Conservation (phyloP, 225 moss, liverwort and hornwort species). For the Neckera pumila region DNA sequence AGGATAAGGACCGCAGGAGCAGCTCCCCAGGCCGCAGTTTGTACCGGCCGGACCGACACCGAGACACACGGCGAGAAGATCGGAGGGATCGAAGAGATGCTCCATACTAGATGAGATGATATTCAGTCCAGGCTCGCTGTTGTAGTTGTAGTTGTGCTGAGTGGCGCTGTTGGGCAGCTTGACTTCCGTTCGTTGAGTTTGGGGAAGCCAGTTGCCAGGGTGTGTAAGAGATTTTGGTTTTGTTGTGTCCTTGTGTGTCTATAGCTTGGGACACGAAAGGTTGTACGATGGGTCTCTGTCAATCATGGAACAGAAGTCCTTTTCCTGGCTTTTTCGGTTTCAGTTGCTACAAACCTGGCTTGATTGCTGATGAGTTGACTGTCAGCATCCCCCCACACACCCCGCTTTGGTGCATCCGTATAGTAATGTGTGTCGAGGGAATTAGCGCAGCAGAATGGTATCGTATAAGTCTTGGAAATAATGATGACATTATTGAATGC, state of each 20-base stretch:
- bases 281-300: constrained; percentile 14
- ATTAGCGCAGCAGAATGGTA: not conserved
- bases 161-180: not conserved
- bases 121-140: not conserved
- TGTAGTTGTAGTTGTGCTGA: not conserved
- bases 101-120: constrained; percentile 37
- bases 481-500: not conserved
- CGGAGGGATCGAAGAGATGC: constrained; percentile 88
- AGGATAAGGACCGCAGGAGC: constrained; percentile 78
- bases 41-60: constrained; percentile 50
- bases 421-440: not conserved
- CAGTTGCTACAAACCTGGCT: not conserved
- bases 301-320: constrained; percentile 9
- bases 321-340: not conserved
- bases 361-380: not conserved
- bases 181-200: not conserved
- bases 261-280: not conserved
- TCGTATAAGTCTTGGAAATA: not conserved
- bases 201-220: not conserved
- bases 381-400: no score
- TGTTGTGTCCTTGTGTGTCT: constrained; percentile 1
- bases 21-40: constrained; percentile 66
- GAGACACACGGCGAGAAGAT: constrained; percentile 81
- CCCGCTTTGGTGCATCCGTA: not conserved
- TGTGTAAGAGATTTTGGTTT: not conserved